A percentile compares a stretch with the other conserved stretches of the same genome.
Evolutionary conservation across 1,139 yeast species (phyloP).

Genomic region (Yamadazyma aaseri): DNA sequence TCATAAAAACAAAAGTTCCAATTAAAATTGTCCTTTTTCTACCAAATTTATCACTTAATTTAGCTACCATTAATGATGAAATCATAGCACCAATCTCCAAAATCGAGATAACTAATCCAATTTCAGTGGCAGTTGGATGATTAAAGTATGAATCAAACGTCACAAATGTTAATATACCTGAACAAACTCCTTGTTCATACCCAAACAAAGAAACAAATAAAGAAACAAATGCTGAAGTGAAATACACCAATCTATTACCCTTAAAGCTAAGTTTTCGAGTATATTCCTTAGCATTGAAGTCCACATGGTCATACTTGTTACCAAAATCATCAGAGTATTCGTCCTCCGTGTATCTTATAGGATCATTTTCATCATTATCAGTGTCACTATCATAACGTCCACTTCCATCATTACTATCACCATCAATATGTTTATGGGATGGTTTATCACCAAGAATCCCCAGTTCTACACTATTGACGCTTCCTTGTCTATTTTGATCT

Average conservation of each 20-base stretch:
- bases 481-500: no score
- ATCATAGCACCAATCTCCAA: constrained; percentile 54
- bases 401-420: constrained; percentile 3
- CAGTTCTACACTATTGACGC: no score
- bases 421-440: neutral
- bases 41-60: constrained; percentile 45
- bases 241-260: constrained; percentile 54
- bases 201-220: constrained; percentile 85
- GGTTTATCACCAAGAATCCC: constrained; percentile 1
- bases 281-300: constrained; percentile 37
- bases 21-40: constrained; percentile 47
- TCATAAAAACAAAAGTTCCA: constrained; percentile 49
- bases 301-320: constrained; percentile 35
- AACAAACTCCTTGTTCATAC: constrained; percentile 90
- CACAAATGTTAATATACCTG: constrained; percentile 59
- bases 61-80: constrained; percentile 47
- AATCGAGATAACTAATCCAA: constrained; percentile 52
- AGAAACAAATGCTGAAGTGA: constrained; percentile 79
- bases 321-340: constrained; percentile 32
- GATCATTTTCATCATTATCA: constrained; percentile 13
- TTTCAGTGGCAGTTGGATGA: constrained; percentile 44
- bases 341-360: constrained; percentile 12
- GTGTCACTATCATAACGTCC: constrained; percentile 4
- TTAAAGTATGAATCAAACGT: constrained; percentile 45
- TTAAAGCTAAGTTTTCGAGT: constrained; percentile 35